A percentile compares a stretch with the other conserved stretches of the same genome.
phyloP scores from a whole-genome alignment of 768 basidiomycete genomes.

The Russula emetica region DNA sequence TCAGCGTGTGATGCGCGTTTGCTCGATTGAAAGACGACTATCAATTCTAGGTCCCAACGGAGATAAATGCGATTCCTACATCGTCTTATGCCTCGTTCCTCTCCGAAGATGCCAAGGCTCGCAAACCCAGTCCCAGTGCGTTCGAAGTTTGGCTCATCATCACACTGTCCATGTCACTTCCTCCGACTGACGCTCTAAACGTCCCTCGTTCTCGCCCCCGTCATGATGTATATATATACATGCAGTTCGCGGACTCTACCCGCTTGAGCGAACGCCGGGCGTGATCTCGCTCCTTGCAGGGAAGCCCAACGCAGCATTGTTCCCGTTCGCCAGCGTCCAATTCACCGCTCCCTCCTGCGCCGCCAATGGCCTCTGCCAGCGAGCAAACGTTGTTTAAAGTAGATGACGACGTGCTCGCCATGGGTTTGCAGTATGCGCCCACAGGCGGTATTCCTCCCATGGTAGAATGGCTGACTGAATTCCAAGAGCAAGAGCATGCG shows the following conservation, averaged over 20 bases:
- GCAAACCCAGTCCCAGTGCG: constrained; percentile 56
- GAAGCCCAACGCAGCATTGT: constrained; percentile 86
- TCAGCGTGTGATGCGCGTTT: background rate
- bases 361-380: constrained; percentile 38
- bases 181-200: background rate
- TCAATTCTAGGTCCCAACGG: background rate
- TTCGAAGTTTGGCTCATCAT: constrained; percentile 5
- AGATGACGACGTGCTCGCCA: constrained; percentile 53
- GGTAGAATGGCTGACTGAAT: constrained; percentile 59
- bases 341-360: constrained; percentile 46
- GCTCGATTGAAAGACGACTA: background rate
- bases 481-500: constrained; percentile 70
- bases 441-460: constrained; percentile 67
- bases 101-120: constrained; percentile 56
- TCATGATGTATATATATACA: too few relatives aligned
- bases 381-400: constrained; percentile 51
- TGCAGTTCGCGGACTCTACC: constrained; percentile 60
- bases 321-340: constrained; percentile 82
- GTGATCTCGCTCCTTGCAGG: constrained; percentile 83
- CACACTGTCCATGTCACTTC: background rate
- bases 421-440: constrained; percentile 72
- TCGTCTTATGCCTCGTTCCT: constrained; percentile 57
- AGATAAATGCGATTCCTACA: constrained; percentile 40
- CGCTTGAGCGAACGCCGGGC: constrained; percentile 73
- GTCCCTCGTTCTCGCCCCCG: background rate